Base-by-base conservation (phyloP, 257 asterid genomes). In the Lavandula angustifolia region DNA sequence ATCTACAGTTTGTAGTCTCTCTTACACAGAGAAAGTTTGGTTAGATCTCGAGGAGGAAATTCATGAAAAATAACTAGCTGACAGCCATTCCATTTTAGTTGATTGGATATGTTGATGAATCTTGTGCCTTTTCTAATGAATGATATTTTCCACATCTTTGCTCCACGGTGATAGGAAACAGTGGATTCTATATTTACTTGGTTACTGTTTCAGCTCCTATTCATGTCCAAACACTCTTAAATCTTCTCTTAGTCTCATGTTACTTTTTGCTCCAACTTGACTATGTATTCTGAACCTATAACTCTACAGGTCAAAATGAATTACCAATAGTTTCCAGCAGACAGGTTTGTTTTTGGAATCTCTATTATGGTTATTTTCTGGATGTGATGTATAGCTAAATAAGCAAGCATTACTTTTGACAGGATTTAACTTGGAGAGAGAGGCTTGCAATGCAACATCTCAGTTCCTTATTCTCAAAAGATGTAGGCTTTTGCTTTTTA, bases 341-440 rank as follows among this genome's bases (percentile, higher is more conserved):
- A 71, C 84, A 71, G 96, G 96, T 88, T 78, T 63, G 68, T 72
- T 64, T 67, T 48, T 53, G 33, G 14, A 55, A 53, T 66, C 38
- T 57, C 37, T 10, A 13, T 67, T 51, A 49, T 17, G 7, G 57
- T 48, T 31, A 7, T 61, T 54, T 66, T 64, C 70, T 38, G 50
- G 69, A 22, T 67, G 56, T 38, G 60, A 50, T 14, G 65, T 64
- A 60, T 60, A 44, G 70, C 53, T 54, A 60, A 53, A 65, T 66
- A 35, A 57, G 66, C 50, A 69, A 29, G 41, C 22, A 12, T 4
- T 64, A 35, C 43, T 60, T 67, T 60, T 52, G 74, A 55, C 81
- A 87, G 96, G 84, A 75, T 75, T 74, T 80, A 33, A 79, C 72
- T 71, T 90, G 96, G 96, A 79, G 88, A 77, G 85, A 82, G 87